Percentiles rank a stretch among this genome's conserved stretches.
Evolutionary conservation across 2,329 filamentous ascomycete species (phyloP).

Genomic region (Dactylellina haptotyla): DNA sequence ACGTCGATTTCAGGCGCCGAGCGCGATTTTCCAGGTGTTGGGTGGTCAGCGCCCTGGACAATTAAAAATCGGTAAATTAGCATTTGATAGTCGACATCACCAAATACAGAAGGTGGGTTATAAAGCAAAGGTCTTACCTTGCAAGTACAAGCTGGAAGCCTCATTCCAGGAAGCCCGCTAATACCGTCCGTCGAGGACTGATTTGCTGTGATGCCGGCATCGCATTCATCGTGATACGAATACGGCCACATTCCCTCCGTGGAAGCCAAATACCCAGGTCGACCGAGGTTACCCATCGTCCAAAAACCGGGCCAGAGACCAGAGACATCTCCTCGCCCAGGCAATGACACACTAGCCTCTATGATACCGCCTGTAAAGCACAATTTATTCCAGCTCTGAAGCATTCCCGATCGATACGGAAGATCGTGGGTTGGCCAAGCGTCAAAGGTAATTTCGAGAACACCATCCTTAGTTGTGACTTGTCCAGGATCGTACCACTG

Average conservation of each 20-base stretch:
- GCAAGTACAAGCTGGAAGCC: conserved; percentile 75
- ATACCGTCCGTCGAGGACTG: conserved; percentile 75
- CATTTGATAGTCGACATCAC: not conserved
- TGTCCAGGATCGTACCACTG: conserved; percentile 77
- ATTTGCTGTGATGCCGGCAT: conserved; percentile 77
- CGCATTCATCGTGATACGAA: conserved; percentile 75
- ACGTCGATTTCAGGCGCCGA: conserved; percentile 78
- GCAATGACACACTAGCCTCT: conserved; percentile 76
- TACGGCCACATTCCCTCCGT: conserved; percentile 80
- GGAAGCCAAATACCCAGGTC: conserved; percentile 74
- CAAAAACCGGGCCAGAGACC: conserved; percentile 81
- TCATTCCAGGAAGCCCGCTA: conserved; percentile 75
- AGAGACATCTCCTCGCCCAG: conserved; percentile 72
- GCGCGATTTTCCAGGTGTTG: conserved; percentile 72
- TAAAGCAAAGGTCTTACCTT: conserved; percentile 56
- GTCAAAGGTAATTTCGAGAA: conserved; percentile 73
- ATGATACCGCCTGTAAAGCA: conserved; percentile 77
- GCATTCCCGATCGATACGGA: conserved; percentile 76
- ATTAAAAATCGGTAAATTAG: conserved; percentile 28
- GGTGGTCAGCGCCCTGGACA: conserved; percentile 72
- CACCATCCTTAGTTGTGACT: conserved; percentile 71
- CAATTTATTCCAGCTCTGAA: conserved; percentile 78
- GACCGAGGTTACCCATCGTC: conserved; percentile 78
- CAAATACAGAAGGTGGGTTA: conserved; percentile 60
- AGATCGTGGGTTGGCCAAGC: conserved; percentile 72